These are phyloP conservation scores for Neofusicoccum laricinum DNA, from an alignment of 2,329 filamentous ascomycete genomes.

Conservation along the genomic window DNA sequence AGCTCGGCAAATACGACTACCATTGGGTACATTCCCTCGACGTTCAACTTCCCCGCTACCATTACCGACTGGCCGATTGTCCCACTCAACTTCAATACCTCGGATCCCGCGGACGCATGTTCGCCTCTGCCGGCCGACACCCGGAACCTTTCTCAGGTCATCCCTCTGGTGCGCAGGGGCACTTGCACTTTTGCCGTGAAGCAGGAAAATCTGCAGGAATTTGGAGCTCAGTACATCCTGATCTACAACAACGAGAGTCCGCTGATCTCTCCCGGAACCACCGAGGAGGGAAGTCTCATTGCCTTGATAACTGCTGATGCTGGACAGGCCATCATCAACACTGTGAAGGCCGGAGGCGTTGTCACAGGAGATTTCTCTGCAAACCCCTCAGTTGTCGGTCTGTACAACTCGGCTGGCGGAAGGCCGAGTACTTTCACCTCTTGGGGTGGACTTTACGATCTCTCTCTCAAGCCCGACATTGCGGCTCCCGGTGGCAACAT, in stretches of 20 bases:
- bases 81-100: conserved; percentile 49
- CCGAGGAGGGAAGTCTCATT: conserved; percentile 22
- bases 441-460: conserved; percentile 62
- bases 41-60: conserved; percentile 31
- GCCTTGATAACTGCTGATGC: conserved; percentile 23
- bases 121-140: conserved; percentile 50
- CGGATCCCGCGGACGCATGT: conserved; percentile 52
- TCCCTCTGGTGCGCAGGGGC: conserved; percentile 61
- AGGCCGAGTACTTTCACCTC: conserved; percentile 53
- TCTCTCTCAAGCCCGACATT: conserved; percentile 56
- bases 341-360: neutral
- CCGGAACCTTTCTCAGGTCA: conserved; percentile 55
- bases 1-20: conserved; percentile 22
- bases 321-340: conserved; percentile 6
- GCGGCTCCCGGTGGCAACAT: conserved; percentile 58
- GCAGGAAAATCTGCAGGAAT: conserved; percentile 50
- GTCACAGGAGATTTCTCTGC: neutral
- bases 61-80: conserved; percentile 33
- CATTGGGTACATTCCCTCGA: conserved; percentile 35
- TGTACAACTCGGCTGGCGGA: conserved; percentile 42
- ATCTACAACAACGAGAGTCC: conserved; percentile 55
- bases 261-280: conserved; percentile 19
- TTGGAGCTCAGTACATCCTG: conserved; percentile 60
- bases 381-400: conserved; percentile 1
- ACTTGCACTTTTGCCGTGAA: conserved; percentile 57